Percentiles rank a stretch among this genome's conserved stretches.
These are phyloP conservation scores for Scedosporium aurantiacum DNA, from an alignment of 2,329 filamentous ascomycete species.

Conservation along the genomic window DNA sequence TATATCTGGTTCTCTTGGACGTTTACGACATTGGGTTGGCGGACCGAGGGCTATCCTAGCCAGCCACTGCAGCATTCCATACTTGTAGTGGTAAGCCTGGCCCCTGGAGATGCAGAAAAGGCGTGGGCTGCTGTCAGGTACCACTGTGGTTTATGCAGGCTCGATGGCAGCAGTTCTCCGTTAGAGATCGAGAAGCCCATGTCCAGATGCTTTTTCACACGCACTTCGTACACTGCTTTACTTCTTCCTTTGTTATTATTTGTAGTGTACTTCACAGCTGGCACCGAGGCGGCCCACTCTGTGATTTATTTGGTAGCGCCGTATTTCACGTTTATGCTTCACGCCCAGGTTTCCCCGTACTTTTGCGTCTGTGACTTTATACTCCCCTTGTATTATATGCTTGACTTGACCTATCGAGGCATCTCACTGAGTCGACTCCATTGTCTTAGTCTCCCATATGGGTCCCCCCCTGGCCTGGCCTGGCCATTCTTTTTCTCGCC, in stretches of 20 bases:
- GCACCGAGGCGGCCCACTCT: neutral
- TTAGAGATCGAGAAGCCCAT: neutral
- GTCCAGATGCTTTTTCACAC: neutral
- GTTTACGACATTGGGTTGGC: neutral
- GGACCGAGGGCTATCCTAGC: neutral
- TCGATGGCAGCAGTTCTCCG: neutral
- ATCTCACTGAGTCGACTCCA: neutral
- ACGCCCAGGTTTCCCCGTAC: neutral
- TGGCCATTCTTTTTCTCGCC: no score
- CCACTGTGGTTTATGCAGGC: neutral
- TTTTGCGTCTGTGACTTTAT: neutral
- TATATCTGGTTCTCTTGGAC: neutral
- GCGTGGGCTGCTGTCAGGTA: neutral
- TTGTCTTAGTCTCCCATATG: neutral
- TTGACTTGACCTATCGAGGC: neutral
- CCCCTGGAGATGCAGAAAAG: neutral
- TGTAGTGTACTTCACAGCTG: neutral
- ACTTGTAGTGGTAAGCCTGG: neutral
- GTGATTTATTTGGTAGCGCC: neutral
- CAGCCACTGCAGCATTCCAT: neutral
- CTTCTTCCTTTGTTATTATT: neutral
- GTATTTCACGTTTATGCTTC: neutral
- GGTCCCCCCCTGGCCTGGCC: neutral
- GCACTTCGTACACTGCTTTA: neutral
- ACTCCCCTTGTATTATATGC: neutral